Evolutionary conservation across 148 eudicot genomes (phyloP).

Genomic region (Rhododendron williamsianum): DNA sequence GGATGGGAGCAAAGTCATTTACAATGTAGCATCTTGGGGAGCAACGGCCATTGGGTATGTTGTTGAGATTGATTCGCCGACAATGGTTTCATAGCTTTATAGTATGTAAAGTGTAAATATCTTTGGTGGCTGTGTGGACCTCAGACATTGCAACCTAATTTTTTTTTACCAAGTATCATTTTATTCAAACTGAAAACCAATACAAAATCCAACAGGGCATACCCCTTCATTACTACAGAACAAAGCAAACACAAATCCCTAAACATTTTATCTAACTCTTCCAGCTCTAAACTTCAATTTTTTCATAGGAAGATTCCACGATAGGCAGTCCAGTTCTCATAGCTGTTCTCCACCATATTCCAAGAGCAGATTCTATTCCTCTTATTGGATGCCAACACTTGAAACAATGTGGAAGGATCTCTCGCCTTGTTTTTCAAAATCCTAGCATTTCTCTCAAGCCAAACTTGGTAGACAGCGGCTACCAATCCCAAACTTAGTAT

Average conservation of each 20-base stretch:
- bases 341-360: not conserved
- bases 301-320: not conserved
- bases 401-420: not conserved
- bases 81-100: not conserved
- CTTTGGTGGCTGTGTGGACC: not conserved
- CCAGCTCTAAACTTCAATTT: not conserved
- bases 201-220: not conserved
- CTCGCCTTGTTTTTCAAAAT: not conserved
- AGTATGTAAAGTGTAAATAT: not conserved
- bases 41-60: constrained; percentile 97
- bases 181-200: not conserved
- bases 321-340: not conserved
- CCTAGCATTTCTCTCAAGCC: not conserved
- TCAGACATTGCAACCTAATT: not conserved
- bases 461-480: not conserved
- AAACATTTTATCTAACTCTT: not conserved
- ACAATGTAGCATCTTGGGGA: constrained; percentile 98
- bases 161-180: not conserved
- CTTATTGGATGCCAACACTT: not conserved
- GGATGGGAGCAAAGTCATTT: constrained; percentile 88
- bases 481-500: not conserved
- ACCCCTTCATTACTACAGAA: not conserved
- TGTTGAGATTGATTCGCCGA: not conserved
- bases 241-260: not conserved
- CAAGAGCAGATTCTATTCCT: not conserved